phyloP scores from a whole-genome alignment of 306 rosid genomes.

The Lathyrus aphaca region DNA sequence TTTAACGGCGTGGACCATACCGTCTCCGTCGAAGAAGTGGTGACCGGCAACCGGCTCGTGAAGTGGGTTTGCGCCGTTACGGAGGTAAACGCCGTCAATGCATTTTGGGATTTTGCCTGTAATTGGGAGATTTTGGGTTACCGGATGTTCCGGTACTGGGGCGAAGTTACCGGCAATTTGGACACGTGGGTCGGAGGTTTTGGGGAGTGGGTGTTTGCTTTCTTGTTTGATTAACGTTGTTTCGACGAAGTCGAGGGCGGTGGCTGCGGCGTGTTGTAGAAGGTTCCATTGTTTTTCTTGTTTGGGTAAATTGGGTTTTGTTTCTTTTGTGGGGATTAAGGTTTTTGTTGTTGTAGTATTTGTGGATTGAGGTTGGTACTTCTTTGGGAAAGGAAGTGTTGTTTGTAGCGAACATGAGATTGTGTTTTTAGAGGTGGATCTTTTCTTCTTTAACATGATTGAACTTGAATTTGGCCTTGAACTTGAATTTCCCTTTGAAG shows the following conservation, averaged over 20 bases:
- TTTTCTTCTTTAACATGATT: conserved; percentile 19
- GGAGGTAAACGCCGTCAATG: conserved; percentile 80
- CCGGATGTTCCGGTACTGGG: conserved; percentile 74
- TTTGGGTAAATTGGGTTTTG: neutral
- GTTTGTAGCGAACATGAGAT: conserved; percentile 64
- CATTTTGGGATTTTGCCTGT: conserved; percentile 70
- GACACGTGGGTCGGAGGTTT: conserved; percentile 85
- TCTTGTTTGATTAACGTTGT: conserved; percentile 57
- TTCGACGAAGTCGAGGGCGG: conserved; percentile 71
- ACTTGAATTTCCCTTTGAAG: no score
- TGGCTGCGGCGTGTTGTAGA: conserved; percentile 57
- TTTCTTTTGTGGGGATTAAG: conserved; percentile 23
- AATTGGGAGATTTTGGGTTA: conserved; percentile 47
- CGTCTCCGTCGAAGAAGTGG: conserved; percentile 98
- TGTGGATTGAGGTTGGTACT: conserved; percentile 26
- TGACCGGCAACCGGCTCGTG: conserved; percentile 86
- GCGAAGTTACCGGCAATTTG: conserved; percentile 95
- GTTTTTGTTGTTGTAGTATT: conserved; percentile 35
- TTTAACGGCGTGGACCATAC: conserved; percentile 87
- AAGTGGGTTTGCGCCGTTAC: conserved; percentile 94
- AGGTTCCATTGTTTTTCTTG: conserved; percentile 49
- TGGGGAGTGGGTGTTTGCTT: conserved; percentile 67
- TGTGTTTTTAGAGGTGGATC: neutral
- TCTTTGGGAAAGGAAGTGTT: conserved; percentile 59
- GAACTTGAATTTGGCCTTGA: no score